Evolutionary conservation across 352 stramenopile genomes (phyloP).

Genomic region (Globisporangium uncinulatum): DNA sequence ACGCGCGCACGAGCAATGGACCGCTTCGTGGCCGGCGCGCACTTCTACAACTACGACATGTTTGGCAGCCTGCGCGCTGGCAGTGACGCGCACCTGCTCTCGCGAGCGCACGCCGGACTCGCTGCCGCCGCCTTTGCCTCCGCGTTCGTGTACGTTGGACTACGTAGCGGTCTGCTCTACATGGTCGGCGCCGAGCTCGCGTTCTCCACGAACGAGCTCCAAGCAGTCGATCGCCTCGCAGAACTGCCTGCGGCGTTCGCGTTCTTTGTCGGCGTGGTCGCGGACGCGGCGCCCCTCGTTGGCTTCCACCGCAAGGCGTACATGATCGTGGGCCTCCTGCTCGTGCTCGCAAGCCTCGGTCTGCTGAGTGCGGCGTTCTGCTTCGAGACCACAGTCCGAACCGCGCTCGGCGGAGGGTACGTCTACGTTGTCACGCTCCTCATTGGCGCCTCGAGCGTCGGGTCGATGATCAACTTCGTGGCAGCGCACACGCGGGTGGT

Average conservation of each 20-base stretch:
- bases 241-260: conserved; percentile 36
- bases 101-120: conserved; percentile 14
- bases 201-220: conserved; percentile 9
- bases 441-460: conserved; percentile 13
- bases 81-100: conserved; percentile 10
- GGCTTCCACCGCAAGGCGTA: conserved; percentile 71
- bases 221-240: conserved; percentile 35
- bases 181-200: conserved; percentile 11
- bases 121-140: conserved; percentile 12
- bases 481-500: conserved; percentile 17
- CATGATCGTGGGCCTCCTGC: conserved; percentile 47
- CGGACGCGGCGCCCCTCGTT: conserved; percentile 52
- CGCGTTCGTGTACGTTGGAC: conserved; percentile 16
- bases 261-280: conserved; percentile 66
- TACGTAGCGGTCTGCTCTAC: conserved; percentile 12
- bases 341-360: conserved; percentile 2
- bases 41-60: conserved; percentile 25
- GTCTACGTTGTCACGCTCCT: conserved; percentile 9
- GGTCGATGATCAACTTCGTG: conserved; percentile 18
- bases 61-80: conserved; percentile 17
- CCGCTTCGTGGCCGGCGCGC: conserved; percentile 14
- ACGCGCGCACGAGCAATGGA: conserved; percentile 3
- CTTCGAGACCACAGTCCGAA: background rate
- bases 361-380: conserved; percentile 6
- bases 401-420: conserved; percentile 1